These are phyloP conservation scores for Fusarium burgessii DNA, from an alignment of 2,329 filamentous ascomycete species.

Conservation along the genomic window DNA sequence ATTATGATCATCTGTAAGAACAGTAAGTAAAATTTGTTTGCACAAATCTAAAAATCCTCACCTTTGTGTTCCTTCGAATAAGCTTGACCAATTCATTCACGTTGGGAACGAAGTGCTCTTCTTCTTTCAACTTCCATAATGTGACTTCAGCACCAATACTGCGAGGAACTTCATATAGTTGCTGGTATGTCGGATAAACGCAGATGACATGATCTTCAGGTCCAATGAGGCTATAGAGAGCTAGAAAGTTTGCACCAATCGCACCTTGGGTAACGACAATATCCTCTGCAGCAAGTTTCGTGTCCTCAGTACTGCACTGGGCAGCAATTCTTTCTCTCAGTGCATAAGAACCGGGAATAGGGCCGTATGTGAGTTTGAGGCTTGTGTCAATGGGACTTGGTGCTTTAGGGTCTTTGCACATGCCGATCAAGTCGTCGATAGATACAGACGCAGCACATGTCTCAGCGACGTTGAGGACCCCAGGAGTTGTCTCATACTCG, in stretches of 20 bases:
- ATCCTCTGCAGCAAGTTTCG: slow-evolving; percentile 64
- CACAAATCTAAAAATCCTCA: slow-evolving; percentile 51
- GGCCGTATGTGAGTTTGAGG: slow-evolving; percentile 76
- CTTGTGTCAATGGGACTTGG: slow-evolving; percentile 60
- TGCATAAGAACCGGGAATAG: slow-evolving; percentile 74
- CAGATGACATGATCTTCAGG: slow-evolving; percentile 87
- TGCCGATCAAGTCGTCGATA: slow-evolving; percentile 70
- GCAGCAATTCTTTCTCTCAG: slow-evolving; percentile 74
- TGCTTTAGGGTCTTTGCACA: slow-evolving; percentile 66
- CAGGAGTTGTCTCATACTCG: slow-evolving; percentile 66
- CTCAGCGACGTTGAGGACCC: slow-evolving; percentile 78
- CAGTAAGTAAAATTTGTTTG: slow-evolving; percentile 11
- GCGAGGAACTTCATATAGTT: slow-evolving; percentile 80
- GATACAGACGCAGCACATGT: slow-evolving; percentile 83
- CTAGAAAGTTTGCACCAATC: slow-evolving; percentile 86
- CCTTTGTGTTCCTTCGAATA: slow-evolving; percentile 76
- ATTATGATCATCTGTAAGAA: slow-evolving; percentile 58
- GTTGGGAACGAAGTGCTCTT: slow-evolving; percentile 75
- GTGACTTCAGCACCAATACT: slow-evolving; percentile 82
- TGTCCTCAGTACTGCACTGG: slow-evolving; percentile 70
- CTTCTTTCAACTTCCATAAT: slow-evolving; percentile 76
- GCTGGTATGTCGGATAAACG: slow-evolving; percentile 88
- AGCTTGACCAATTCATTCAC: slow-evolving; percentile 73
- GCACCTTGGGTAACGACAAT: slow-evolving; percentile 84
- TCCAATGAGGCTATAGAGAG: slow-evolving; percentile 77